These are phyloP conservation scores for Trichosporon ovoides DNA, from an alignment of 1,284 basidiomycete genomes.

Conservation along the genomic window DNA sequence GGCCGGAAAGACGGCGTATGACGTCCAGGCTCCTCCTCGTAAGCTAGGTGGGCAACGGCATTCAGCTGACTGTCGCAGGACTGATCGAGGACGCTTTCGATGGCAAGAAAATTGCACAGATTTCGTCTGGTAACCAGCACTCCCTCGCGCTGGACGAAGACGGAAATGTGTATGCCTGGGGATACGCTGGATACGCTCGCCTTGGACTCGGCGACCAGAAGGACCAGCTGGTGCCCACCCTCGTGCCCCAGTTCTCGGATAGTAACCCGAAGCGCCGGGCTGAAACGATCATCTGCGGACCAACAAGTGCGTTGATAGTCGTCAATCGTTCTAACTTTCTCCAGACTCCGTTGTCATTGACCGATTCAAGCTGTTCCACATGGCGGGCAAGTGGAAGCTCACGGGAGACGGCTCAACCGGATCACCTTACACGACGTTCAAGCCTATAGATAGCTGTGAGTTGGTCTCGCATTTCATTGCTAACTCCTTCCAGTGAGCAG, in stretches of 20 bases:
- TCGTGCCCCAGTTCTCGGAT: constrained; percentile 73
- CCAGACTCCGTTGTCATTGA: constrained; percentile 70
- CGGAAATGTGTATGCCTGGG: constrained; percentile 78
- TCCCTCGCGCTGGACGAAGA: constrained; percentile 71
- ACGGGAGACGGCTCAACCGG: constrained; percentile 83
- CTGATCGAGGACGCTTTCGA: constrained; percentile 62
- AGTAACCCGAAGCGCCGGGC: constrained; percentile 63
- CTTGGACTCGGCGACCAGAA: constrained; percentile 67
- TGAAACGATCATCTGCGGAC: constrained; percentile 66
- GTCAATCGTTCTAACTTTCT: background rate
- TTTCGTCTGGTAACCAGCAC: constrained; percentile 82
- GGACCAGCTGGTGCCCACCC: constrained; percentile 53
- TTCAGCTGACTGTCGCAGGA: constrained; percentile 49
- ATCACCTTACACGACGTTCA: constrained; percentile 72
- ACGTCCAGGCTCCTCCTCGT: constrained; percentile 72
- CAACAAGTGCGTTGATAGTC: constrained; percentile 53
- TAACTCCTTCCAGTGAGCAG: constrained; percentile 52
- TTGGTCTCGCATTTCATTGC: background rate
- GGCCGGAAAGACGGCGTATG: constrained; percentile 73
- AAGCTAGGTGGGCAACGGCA: constrained; percentile 30
- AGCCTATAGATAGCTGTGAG: constrained; percentile 21
- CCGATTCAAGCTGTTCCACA: constrained; percentile 64
- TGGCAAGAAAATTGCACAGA: constrained; percentile 67
- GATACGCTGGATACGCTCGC: constrained; percentile 48
- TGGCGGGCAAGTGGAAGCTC: constrained; percentile 70